Evolutionary conservation across 352 stramenopile genomes (phyloP).

Genomic region (Phytopythium chamaehyphon): DNA sequence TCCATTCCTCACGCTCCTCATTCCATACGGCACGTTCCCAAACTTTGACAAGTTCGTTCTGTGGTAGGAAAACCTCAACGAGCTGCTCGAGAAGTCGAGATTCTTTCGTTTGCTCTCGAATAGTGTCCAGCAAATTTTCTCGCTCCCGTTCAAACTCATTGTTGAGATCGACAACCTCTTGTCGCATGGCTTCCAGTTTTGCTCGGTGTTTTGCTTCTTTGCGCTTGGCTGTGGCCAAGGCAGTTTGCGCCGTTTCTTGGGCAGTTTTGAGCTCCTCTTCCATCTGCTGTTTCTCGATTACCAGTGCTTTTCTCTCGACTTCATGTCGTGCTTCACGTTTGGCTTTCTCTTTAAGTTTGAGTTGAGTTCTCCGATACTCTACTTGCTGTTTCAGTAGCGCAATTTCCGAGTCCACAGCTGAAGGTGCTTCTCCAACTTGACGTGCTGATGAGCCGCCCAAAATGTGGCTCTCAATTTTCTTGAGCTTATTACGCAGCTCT

Average conservation of each 20-base stretch:
- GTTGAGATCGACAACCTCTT: constrained; percentile 83
- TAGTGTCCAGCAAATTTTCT: constrained; percentile 81
- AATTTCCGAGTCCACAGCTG: constrained; percentile 54
- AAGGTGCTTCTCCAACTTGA: constrained; percentile 6
- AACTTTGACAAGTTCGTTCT: constrained; percentile 85
- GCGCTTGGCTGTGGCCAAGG: constrained; percentile 46
- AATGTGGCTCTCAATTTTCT: constrained; percentile 82
- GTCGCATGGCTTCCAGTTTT: constrained; percentile 70
- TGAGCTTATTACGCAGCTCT: constrained; percentile 53
- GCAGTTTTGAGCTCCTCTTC: constrained; percentile 68
- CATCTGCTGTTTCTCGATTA: constrained; percentile 70
- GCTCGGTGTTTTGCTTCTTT: constrained; percentile 62
- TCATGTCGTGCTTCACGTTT: constrained; percentile 67
- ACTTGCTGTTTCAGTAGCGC: constrained; percentile 77
- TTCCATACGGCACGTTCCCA: constrained; percentile 84
- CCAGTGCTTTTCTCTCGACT: constrained; percentile 45
- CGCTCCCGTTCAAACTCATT: constrained; percentile 85
- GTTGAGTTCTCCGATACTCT: constrained; percentile 70
- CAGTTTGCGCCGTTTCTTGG: constrained; percentile 61
- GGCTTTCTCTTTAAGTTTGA: constrained; percentile 75
- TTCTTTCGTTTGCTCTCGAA: constrained; percentile 88
- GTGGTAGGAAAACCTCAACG: constrained; percentile 77
- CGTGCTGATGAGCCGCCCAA: constrained; percentile 33
- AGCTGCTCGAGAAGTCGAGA: constrained; percentile 86
- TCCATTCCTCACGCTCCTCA: constrained; percentile 80